Evolutionary conservation across 139 green algal genomes (phyloP).

Genomic region (Gonium pectorale): DNA sequence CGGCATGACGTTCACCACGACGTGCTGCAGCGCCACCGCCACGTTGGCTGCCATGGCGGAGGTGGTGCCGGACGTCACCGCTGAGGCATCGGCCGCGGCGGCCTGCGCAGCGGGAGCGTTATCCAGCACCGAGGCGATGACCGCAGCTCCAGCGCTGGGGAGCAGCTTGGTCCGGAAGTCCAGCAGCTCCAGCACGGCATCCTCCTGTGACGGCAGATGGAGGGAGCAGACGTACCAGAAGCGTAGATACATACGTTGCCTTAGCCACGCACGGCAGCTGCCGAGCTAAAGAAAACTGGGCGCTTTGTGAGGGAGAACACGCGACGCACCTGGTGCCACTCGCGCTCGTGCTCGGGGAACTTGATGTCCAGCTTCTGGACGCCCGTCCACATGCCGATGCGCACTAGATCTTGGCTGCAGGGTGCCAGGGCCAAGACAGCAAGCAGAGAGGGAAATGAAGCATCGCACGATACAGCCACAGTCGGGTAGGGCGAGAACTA

Average conservation of each 20-base stretch:
- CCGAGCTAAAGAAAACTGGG: too few relatives aligned
- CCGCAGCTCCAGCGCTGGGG: neutral
- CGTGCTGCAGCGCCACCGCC: neutral
- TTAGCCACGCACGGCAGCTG: too few relatives aligned
- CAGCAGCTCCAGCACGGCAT: slow-evolving; percentile 13
- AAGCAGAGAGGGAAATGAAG: too few relatives aligned
- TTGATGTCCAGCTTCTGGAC: slow-evolving; percentile 44
- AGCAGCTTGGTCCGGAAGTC: slow-evolving; percentile 30
- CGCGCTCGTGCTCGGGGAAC: slow-evolving; percentile 44
- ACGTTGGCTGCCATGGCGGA: neutral
- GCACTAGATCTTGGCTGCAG: slow-evolving; percentile 41
- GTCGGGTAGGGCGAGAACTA: too few relatives aligned
- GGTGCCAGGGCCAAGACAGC: too few relatives aligned
- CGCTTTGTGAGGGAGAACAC: too few relatives aligned
- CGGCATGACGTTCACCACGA: neutral
- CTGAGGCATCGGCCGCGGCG: neutral
- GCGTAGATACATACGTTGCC: too few relatives aligned
- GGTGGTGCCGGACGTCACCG: neutral
- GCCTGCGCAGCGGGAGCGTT: slow-evolving; percentile 13
- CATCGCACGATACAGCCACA: too few relatives aligned
- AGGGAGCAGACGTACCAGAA: too few relatives aligned
- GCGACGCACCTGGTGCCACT: slow-evolving; percentile 47
- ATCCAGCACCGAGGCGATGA: slow-evolving; percentile 41
- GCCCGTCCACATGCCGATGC: slow-evolving; percentile 35
- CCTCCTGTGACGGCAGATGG: too few relatives aligned